Base-by-base conservation (phyloP, 2,329 filamentous ascomycete species). In the Colletotrichum euphorbiae region DNA sequence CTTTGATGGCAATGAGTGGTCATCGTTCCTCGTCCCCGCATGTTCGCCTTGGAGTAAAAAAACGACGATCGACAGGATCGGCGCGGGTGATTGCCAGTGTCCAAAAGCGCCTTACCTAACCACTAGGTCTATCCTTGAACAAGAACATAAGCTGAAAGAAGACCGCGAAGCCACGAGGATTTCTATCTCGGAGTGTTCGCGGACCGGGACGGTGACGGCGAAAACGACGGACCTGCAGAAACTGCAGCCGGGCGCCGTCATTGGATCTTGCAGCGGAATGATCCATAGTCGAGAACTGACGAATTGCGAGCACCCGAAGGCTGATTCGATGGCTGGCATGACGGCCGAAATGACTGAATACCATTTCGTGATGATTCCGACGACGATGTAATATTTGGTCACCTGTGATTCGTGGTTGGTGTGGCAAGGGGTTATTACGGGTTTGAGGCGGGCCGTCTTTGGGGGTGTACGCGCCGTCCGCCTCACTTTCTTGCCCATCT, bases 401-500 rank as follows among this genome's bases (percentile, higher is more conserved):
- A 17, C 17, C 17, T 13, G 36, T 69, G 60, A 66, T 57, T 69
- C 60, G 59, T 9, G 56, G 48, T 56, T 43, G 28, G 31, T 51
- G 48, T 58, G 57, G 59, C 56, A 36, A 54, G 51, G 62, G 51
- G 52, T 54, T 45, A 12, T 40, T 58, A 42, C 31, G 52, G 55
- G 43, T 17, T 51, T 68, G 69, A 68, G 69, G 67, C 69, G 64
- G 33, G 52, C 69, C 50, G 59, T 60, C 51, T 54, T 55, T 51
- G 67, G 67, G 67, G 67, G 50, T 57, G 59, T 56, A 43, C 45
- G 66, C 46, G 62, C 52, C 67, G 69, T 70, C 46, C 67, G 69
- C 69, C 69, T 71, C 69, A 70, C 63, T 71, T 71, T 69, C 43
- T 36, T 52, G 56, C 42, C 43, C 52, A 62, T 68, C 68, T 67